Evolutionary conservation across 371 early-diverging fungal genomes (phyloP).

Genomic region (Rhizopus arrhizus): DNA sequence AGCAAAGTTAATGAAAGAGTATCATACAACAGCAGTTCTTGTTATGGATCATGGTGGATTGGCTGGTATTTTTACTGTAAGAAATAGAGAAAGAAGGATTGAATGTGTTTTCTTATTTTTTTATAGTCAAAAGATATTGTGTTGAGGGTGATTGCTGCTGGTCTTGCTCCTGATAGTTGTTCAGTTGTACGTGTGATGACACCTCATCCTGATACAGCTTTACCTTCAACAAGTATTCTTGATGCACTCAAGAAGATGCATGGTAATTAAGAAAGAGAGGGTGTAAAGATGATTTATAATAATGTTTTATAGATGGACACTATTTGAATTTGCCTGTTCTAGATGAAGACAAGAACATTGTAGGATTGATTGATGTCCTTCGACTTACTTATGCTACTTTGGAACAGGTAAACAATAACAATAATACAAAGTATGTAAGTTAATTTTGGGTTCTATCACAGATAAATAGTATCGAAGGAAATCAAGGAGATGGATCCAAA

Average conservation of each 20-base stretch:
- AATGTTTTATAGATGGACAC: constrained; percentile 46
- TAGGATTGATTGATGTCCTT: constrained; percentile 92
- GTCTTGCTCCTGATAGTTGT: constrained; percentile 83
- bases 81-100: background rate
- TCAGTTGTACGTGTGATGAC: constrained; percentile 94
- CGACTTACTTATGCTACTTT: constrained; percentile 80
- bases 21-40: constrained; percentile 88
- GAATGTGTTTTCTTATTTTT: background rate
- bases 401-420: background rate
- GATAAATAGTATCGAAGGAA: constrained; percentile 45
- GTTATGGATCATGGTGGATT: constrained; percentile 78
- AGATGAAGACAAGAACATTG: constrained; percentile 64
- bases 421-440: too few species aligned
- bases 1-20: constrained; percentile 84
- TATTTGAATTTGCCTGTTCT: constrained; percentile 95
- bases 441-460: background rate
- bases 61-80: constrained; percentile 84
- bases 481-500: constrained; percentile 47
- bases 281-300: background rate
- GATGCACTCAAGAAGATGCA: constrained; percentile 93
- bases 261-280: constrained; percentile 43
- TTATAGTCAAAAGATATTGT: constrained; percentile 74
- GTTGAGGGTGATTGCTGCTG: constrained; percentile 89
- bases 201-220: constrained; percentile 90
- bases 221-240: constrained; percentile 76